Conservation (phyloP, 2,329 filamentous ascomycete genomes). For the Diaporthe sp. region DNA sequence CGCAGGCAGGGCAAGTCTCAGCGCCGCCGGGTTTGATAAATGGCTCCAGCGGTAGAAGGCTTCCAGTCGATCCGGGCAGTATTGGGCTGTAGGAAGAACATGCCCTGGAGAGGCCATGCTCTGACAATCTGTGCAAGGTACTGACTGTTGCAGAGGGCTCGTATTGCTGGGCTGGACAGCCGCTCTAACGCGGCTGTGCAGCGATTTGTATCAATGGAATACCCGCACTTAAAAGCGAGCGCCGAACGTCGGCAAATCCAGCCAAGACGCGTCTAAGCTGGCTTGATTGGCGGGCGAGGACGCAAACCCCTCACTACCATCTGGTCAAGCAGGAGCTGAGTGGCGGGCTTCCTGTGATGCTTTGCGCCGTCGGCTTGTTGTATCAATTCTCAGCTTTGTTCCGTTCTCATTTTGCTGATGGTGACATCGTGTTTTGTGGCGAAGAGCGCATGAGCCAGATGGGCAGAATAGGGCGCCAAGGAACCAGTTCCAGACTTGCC, state of each 20-base stretch:
- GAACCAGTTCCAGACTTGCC: slow-evolving; percentile 22
- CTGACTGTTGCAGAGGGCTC: neutral
- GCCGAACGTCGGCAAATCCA: neutral
- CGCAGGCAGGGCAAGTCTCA: slow-evolving; percentile 32
- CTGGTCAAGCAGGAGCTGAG: neutral
- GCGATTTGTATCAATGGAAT: slow-evolving; percentile 18
- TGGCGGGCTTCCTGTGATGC: neutral
- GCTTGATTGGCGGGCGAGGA: neutral
- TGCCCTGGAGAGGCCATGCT: neutral
- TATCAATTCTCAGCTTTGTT: neutral
- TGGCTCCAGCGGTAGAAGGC: neutral
- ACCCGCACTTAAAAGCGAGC: slow-evolving; percentile 3
- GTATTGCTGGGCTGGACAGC: slow-evolving; percentile 26
- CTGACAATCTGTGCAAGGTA: neutral
- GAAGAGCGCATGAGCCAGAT: neutral
- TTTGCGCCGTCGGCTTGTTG: neutral
- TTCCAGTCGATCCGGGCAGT: neutral
- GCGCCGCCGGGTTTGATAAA: neutral
- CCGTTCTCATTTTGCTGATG: neutral
- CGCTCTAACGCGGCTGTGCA: slow-evolving; percentile 32
- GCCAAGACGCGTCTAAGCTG: slow-evolving; percentile 23
- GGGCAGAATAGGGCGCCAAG: slow-evolving; percentile 17
- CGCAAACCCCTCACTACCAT: neutral
- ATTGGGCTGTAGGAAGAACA: neutral
- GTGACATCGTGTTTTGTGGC: slow-evolving; percentile 4